These are phyloP conservation scores for Millerozyma miso DNA, from an alignment of 805 yeast genomes.

Conservation along the genomic window DNA sequence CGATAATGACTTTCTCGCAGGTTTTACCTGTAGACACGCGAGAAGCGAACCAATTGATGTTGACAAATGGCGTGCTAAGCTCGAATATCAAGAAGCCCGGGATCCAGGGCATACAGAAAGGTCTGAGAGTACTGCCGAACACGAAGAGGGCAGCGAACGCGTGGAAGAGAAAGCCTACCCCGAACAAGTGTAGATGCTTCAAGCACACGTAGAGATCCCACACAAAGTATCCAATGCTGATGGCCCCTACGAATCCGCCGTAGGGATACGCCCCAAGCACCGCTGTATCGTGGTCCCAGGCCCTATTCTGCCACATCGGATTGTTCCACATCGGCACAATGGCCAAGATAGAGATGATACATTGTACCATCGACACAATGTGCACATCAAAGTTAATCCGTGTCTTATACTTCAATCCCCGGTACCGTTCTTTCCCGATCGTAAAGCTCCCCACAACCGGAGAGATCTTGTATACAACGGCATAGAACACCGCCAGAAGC, in stretches of 20 bases:
- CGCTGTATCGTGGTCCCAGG: slow-evolving; percentile 37
- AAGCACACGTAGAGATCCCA: slow-evolving; percentile 84
- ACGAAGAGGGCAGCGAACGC: slow-evolving; percentile 79
- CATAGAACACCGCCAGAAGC: slow-evolving; percentile 58
- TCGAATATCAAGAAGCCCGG: slow-evolving; percentile 84
- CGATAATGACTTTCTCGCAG: slow-evolving; percentile 46
- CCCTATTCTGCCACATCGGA: slow-evolving; percentile 35
- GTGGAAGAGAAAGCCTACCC: slow-evolving; percentile 77
- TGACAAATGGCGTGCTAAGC: slow-evolving; percentile 90
- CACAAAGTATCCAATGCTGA: slow-evolving; percentile 79
- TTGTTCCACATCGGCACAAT: slow-evolving; percentile 66
- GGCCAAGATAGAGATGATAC: slow-evolving; percentile 56
- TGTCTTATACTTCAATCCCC: slow-evolving; percentile 39
- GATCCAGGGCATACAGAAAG: slow-evolving; percentile 76
- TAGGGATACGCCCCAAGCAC: slow-evolving; percentile 71
- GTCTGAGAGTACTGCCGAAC: slow-evolving; percentile 58
- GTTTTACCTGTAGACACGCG: slow-evolving; percentile 68
- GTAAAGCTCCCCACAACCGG: slow-evolving; percentile 45
- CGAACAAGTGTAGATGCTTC: slow-evolving; percentile 62
- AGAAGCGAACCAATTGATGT: slow-evolving; percentile 85
- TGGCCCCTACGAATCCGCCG: slow-evolving; percentile 66
- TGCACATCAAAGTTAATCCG: slow-evolving; percentile 84
- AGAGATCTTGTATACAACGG: slow-evolving; percentile 47
- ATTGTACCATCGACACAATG: slow-evolving; percentile 82
- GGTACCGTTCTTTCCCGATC: slow-evolving; percentile 52